Evolutionary conservation across 768 basidiomycete genomes (phyloP).

Genomic region (Holtermannia corniformis): DNA sequence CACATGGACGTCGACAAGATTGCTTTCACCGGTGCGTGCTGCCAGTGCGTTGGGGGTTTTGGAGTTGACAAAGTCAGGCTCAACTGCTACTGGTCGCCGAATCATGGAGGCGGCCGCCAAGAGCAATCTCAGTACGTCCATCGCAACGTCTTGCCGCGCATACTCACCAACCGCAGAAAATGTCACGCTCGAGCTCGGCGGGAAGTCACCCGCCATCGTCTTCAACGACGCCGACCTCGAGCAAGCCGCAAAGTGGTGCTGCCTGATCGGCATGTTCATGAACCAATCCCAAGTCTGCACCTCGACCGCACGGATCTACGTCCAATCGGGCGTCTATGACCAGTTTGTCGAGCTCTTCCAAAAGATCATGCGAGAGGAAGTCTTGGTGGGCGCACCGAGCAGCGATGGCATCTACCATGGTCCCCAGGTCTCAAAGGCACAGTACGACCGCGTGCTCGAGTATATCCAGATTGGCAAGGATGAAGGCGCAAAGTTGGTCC

Average conservation of each 20-base stretch:
- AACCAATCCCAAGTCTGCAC: not conserved
- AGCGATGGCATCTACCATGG: slow-evolving; percentile 2
- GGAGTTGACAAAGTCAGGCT: slow-evolving; percentile 1
- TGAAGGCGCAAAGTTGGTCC: slow-evolving; percentile 56
- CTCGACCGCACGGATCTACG: not conserved
- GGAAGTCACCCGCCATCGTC: slow-evolving; percentile 38
- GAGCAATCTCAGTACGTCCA: slow-evolving; percentile 9
- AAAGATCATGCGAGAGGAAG: not conserved
- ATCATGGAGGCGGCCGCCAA: slow-evolving; percentile 15
- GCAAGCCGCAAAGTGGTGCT: slow-evolving; percentile 13
- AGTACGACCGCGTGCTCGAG: slow-evolving; percentile 47
- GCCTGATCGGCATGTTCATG: not conserved
- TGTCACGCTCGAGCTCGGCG: slow-evolving; percentile 80
- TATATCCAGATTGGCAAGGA: slow-evolving; percentile 65
- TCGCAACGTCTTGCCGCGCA: not conserved
- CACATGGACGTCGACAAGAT: slow-evolving; percentile 18
- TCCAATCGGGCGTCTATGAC: slow-evolving; percentile 1
- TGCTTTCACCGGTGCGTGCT: slow-evolving; percentile 7
- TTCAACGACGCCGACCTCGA: slow-evolving; percentile 17
- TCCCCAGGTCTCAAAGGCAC: slow-evolving; percentile 13
- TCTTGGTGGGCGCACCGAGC: not conserved
- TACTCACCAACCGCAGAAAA: slow-evolving; percentile 41
- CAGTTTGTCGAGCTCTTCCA: slow-evolving; percentile 2
- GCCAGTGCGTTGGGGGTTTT: not conserved
- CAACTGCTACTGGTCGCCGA: slow-evolving; percentile 14